Conservation (phyloP, 768 basidiomycete species). For the Tricholoma saponaceum region DNA sequence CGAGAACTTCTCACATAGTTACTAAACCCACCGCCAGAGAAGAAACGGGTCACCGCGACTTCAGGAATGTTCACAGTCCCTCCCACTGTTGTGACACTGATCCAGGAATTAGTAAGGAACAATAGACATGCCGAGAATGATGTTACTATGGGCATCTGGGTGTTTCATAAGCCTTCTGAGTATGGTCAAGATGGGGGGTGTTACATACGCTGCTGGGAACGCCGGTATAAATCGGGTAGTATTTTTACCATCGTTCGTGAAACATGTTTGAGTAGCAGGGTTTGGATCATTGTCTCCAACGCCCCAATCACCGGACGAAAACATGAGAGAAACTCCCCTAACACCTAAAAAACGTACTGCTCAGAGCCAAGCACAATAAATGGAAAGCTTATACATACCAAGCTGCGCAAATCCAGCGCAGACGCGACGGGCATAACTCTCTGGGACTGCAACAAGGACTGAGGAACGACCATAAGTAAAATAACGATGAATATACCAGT, state of each 20-base stretch:
- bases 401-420: slow-evolving; percentile 64
- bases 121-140: not conserved
- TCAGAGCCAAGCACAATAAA: not conserved
- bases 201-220: slow-evolving; percentile 55
- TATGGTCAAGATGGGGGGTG: not conserved
- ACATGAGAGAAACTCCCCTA: slow-evolving; percentile 61
- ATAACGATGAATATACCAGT: slow-evolving; percentile 38
- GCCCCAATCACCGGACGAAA: slow-evolving; percentile 65
- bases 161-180: not conserved
- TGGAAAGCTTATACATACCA: slow-evolving; percentile 27
- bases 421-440: slow-evolving; percentile 49
- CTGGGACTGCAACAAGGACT: slow-evolving; percentile 40
- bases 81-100: slow-evolving; percentile 69
- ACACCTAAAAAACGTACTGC: slow-evolving; percentile 39
- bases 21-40: slow-evolving; percentile 77
- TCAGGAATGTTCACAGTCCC: slow-evolving; percentile 44
- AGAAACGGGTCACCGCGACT: slow-evolving; percentile 13
- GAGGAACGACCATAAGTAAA: not conserved
- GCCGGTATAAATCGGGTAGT: slow-evolving; percentile 46
- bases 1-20: slow-evolving; percentile 42
- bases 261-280: slow-evolving; percentile 49
- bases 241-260: slow-evolving; percentile 56
- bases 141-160: slow-evolving; percentile 47
- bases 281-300: slow-evolving; percentile 61
- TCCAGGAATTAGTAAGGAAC: not conserved